Evolutionary conservation across 495 filamentous ascomycete genomes (phyloP).

Genomic region (Pyrenula aspistea): DNA sequence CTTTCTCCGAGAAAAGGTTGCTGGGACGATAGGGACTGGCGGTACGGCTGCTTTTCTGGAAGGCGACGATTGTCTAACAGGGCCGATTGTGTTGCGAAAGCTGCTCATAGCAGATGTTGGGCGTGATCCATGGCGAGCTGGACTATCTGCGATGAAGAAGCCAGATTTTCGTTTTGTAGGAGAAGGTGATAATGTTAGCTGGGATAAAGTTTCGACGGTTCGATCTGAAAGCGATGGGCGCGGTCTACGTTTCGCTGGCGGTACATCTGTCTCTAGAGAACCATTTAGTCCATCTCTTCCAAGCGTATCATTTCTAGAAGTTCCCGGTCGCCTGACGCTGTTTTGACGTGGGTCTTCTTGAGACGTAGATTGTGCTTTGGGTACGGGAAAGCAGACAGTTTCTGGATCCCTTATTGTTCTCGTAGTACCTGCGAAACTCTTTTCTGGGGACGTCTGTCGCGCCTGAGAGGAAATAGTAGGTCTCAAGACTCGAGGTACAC

Average conservation of each 20-base stretch:
- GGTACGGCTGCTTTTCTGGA: slow-evolving; percentile 21
- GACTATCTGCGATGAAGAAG: slow-evolving; percentile 47
- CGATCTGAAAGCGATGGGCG: slow-evolving; percentile 54
- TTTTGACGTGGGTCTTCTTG: too few relatives aligned
- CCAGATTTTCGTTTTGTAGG: slow-evolving; percentile 41
- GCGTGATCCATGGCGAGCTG: slow-evolving; percentile 41
- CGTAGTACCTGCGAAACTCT: neutral
- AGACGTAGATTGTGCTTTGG: too few relatives aligned
- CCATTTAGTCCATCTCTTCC: slow-evolving; percentile 1
- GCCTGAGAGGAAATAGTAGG: slow-evolving; percentile 11
- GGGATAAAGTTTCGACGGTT: slow-evolving; percentile 54
- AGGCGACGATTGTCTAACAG: slow-evolving; percentile 15
- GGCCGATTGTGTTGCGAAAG: slow-evolving; percentile 18
- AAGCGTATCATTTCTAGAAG: neutral
- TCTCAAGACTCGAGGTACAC: slow-evolving; percentile 6
- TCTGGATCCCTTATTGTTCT: too few relatives aligned
- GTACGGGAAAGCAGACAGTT: too few relatives aligned
- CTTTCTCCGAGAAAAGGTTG: slow-evolving; percentile 8
- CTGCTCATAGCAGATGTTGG: slow-evolving; percentile 40
- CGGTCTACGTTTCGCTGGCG: slow-evolving; percentile 8
- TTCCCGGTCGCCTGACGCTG: too few relatives aligned
- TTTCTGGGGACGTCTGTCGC: slow-evolving; percentile 9
- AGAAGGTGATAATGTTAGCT: slow-evolving; percentile 52
- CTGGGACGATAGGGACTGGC: slow-evolving; percentile 14
- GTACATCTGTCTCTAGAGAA: slow-evolving; percentile 10